Conservation (phyloP, 2,329 filamentous ascomycete species). For the Botrytis paeoniae region DNA sequence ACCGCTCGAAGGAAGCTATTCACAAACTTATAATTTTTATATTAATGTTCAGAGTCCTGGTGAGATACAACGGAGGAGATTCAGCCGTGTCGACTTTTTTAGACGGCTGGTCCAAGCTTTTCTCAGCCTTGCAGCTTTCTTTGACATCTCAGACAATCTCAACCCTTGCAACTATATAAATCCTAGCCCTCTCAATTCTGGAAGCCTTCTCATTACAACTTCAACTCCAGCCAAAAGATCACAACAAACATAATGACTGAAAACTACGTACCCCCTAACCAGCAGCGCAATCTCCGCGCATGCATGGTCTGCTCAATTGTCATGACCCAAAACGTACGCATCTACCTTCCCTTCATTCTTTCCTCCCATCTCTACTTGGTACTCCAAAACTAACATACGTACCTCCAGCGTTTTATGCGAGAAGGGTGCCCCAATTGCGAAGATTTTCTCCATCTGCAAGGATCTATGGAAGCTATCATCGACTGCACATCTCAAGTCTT, state of each 20-base stretch:
- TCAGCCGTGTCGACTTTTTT: constrained; percentile 14
- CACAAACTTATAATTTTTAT: background rate
- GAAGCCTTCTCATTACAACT: background rate
- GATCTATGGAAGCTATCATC: constrained; percentile 75
- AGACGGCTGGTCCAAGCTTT: constrained; percentile 7
- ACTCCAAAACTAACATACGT: constrained; percentile 19
- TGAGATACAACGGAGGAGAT: background rate
- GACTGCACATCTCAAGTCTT: constrained; percentile 96
- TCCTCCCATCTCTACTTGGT: constrained; percentile 8
- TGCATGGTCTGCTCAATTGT: constrained; percentile 99
- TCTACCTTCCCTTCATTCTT: background rate
- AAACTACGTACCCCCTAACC: constrained; percentile 68
- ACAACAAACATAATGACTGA: constrained; percentile 39
- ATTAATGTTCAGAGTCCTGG: background rate
- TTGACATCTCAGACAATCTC: background rate
- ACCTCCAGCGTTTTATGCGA: constrained; percentile 70
- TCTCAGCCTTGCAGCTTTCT: constrained; percentile 17
- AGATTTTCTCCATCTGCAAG: constrained; percentile 78
- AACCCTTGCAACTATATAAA: constrained; percentile 1
- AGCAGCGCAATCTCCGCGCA: constrained; percentile 84
- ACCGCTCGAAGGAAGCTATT: background rate
- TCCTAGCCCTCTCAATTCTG: background rate
- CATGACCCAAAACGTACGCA: constrained; percentile 68
- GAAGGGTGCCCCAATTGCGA: constrained; percentile 97
- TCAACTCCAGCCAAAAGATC: background rate